These are phyloP conservation scores for Boletus coccyginus DNA, from an alignment of 768 basidiomycete species.

Conservation along the genomic window DNA sequence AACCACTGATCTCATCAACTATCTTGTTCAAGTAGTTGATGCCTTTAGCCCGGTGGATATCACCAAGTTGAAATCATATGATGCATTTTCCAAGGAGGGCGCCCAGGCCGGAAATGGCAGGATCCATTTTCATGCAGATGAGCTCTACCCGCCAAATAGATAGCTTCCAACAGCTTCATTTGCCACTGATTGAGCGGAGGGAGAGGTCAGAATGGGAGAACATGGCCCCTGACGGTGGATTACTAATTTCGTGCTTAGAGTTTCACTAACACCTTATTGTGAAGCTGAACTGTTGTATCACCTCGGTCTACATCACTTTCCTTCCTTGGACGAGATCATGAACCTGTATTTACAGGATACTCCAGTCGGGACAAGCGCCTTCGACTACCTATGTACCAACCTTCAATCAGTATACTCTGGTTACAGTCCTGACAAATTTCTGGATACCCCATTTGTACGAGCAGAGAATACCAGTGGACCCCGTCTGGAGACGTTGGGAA, in stretches of 20 bases:
- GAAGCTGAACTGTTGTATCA: neutral
- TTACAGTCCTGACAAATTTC: slow-evolving; percentile 53
- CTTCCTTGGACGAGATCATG: slow-evolving; percentile 62
- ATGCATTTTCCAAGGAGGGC: slow-evolving; percentile 53
- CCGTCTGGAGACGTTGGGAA: neutral
- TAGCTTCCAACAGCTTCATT: slow-evolving; percentile 57
- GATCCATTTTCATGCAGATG: slow-evolving; percentile 43
- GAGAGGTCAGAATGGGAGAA: slow-evolving; percentile 60
- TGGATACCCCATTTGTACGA: neutral
- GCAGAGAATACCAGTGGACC: neutral
- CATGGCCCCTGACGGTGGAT: neutral
- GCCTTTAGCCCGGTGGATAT: neutral
- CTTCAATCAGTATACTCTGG: neutral
- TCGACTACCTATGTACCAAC: slow-evolving; percentile 59
- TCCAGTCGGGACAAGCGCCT: slow-evolving; percentile 49
- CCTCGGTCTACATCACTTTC: slow-evolving; percentile 33
- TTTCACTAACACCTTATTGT: too few species aligned
- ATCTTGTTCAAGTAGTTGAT: slow-evolving; percentile 1
- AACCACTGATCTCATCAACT: neutral
- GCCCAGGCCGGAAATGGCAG: too few species aligned
- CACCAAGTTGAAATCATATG: neutral
- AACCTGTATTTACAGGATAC: slow-evolving; percentile 43
- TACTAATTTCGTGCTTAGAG: too few species aligned
- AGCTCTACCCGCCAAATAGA: slow-evolving; percentile 83
- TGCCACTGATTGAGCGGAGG: slow-evolving; percentile 87